Evolutionary conservation across 2,329 filamentous ascomycete genomes (phyloP).

Genomic region (Sporothrix euskadiensis): DNA sequence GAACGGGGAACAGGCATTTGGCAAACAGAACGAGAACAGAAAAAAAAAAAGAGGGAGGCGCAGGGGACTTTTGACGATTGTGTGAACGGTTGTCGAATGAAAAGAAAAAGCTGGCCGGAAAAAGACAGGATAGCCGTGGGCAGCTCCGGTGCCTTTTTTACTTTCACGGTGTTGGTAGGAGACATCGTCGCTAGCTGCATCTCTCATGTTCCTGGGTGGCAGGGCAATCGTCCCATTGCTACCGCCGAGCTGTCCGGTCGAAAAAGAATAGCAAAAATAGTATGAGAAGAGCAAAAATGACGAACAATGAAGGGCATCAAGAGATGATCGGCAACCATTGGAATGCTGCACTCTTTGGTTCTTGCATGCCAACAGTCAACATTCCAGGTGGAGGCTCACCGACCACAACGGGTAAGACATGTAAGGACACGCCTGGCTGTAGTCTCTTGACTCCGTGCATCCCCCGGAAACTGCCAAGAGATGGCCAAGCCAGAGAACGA

Average conservation of each 20-base stretch:
- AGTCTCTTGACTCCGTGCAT: neutral
- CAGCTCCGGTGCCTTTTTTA: neutral
- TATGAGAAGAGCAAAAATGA: neutral
- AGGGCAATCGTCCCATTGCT: slow-evolving; percentile 25
- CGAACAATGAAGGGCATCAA: neutral
- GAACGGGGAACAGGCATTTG: neutral
- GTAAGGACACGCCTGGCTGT: neutral
- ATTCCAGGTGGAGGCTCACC: neutral
- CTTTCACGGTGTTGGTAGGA: neutral
- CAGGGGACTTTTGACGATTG: neutral
- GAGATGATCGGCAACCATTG: neutral
- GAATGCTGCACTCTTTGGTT: neutral
- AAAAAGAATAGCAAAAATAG: neutral
- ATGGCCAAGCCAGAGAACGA: neutral
- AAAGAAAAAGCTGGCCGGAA: slow-evolving; percentile 19
- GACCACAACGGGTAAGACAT: slow-evolving; percentile 4
- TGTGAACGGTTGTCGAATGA: neutral
- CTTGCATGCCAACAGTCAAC: neutral
- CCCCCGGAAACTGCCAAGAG: neutral
- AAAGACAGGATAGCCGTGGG: neutral
- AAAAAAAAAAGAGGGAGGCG: neutral
- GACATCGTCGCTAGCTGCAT: neutral
- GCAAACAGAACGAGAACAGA: neutral
- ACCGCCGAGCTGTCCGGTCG: neutral
- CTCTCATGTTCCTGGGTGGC: slow-evolving; percentile 26